Base-by-base conservation (phyloP, 352 stramenopile genomes). In the Globisporangium emineosum region DNA sequence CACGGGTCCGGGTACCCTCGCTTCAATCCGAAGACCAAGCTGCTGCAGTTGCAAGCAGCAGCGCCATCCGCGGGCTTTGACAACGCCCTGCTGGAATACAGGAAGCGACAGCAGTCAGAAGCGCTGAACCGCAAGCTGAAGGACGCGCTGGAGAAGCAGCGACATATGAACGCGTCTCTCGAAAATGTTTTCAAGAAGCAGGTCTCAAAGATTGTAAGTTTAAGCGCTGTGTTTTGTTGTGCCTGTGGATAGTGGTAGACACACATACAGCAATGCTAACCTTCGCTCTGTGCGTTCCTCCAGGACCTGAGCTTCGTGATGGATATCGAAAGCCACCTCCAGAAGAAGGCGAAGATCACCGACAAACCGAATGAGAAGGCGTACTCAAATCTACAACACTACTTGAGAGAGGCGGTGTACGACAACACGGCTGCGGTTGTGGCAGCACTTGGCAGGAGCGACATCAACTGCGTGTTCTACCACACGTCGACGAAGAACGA, bases 271-370 rank as follows among this genome's bases (percentile, higher is more conserved):
- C 32, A 9, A 35, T 35, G 32, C 32, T 35, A 35, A 35, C 32
- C 10, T 35, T 35, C 32, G 3, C 30, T 35, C 32, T 35, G 7
- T 35, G 7, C 10, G 10, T 35, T 35, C 7, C 10, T 35, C 19
- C 21, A 64, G 59, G 49, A 59, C 47, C 33, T 65, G 45, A 37
- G 27, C 33, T 65, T 65, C 19, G 33, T 65, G 19, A 15, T 65
- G 23, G 59, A 59, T 4, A 40, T 59, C 1, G 30, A 58, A 13
- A 27, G 23, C 15, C 25, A 42, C 9, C 42, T 32, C 25, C 56
- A 62, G 49, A 61, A 51, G 55, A 52, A 61, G 23, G 17, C 25
- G 8, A 55, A 13, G 30, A 25, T 33, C 15, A n/a, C 5, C 13
- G 13, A 32, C 30, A 25, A 13, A 17, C 13, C 23, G 19, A n/a